phyloP scores from a whole-genome alignment of 1,139 yeast species.

The Suhomyces yuchorum region DNA sequence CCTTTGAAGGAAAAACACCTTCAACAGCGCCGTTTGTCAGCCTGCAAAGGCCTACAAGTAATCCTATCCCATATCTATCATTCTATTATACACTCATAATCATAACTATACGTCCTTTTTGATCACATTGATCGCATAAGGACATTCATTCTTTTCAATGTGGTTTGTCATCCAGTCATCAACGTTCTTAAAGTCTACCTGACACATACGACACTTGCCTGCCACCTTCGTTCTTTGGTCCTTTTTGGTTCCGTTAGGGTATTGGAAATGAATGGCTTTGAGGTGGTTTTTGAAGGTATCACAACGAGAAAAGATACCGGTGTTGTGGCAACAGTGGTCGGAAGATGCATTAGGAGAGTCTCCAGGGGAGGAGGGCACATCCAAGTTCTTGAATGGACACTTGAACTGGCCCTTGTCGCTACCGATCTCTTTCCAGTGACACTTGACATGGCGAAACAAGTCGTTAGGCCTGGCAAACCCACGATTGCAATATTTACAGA shows the following conservation, averaged over 20 bases:
- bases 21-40: too few species aligned
- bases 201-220: constrained; percentile 82
- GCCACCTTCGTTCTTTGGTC: constrained; percentile 66
- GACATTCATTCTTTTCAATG: constrained; percentile 61
- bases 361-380: neutral
- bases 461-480: constrained; percentile 92
- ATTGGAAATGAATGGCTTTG: constrained; percentile 85
- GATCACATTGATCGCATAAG: constrained; percentile 26
- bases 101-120: constrained; percentile 11
- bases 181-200: constrained; percentile 60
- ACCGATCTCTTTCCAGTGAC: constrained; percentile 75
- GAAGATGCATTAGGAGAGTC: constrained; percentile 13
- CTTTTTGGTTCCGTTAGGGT: constrained; percentile 85
- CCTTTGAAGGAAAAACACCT: neutral
- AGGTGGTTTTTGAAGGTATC: constrained; percentile 91
- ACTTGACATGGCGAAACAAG: constrained; percentile 76
- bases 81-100: constrained; percentile 12
- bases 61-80: constrained; percentile 6
- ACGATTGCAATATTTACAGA: constrained; percentile 74
- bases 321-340: constrained; percentile 67
- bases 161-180: constrained; percentile 80
- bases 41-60: neutral
- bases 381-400: constrained; percentile 44
- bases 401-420: constrained; percentile 50
- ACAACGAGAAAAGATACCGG: constrained; percentile 84